Evolutionary conservation across 495 filamentous ascomycete species (phyloP), one percentile per base, ranked within the genome.

Genomic region (Podospora pseudoanserina): DNA sequence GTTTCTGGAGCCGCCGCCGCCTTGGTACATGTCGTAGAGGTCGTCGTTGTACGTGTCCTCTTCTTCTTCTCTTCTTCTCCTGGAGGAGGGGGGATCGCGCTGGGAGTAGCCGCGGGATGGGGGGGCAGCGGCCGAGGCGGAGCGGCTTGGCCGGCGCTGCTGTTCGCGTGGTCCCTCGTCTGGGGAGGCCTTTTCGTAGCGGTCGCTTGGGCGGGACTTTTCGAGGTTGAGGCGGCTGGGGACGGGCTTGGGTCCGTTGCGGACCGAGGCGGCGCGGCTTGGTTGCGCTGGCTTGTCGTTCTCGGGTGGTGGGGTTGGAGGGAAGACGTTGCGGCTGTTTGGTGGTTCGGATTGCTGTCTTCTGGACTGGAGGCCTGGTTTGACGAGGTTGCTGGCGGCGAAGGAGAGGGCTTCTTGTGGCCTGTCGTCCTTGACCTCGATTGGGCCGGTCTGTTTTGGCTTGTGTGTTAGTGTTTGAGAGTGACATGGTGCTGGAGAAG

Each of bases 251-350:
- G 78, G 76, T 7, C 85, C 84, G 71, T 82, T 86, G 64, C 85
- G 84, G 26, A 86, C 83, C 0, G 85, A 87, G 34, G 83, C 81
- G 34, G 79, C 85, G 13, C 85, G 77, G 72, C 75, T 84, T 75
- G 84, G 76, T 20, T 73, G 72, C 15, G 74, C 68, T 5, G 82
- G 82, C 70, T 84, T 86, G 70, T 92, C 93, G 70, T 86, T 85
- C 79, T 98, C 96, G 54, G 95, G 96, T 5, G 95, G 95, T 60
- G 95, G 95, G 18, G 95, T 99, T 44, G 95, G 95, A 5, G 95
- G 95, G 83, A 99, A 97, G 60, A 94, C 85, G 77, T 93, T 94
- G 68, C 94, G 90, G 73, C 70, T 72, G 69, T 87, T 87, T 27
- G 94, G 80, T 6, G 94, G 93, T 19, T 94, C 93, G 70, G 93